Percentiles rank a stretch among this genome's conserved stretches.
Evolutionary conservation across 176 grass and related monocot genomes (phyloP).

Genomic region (Oryza nivara): DNA sequence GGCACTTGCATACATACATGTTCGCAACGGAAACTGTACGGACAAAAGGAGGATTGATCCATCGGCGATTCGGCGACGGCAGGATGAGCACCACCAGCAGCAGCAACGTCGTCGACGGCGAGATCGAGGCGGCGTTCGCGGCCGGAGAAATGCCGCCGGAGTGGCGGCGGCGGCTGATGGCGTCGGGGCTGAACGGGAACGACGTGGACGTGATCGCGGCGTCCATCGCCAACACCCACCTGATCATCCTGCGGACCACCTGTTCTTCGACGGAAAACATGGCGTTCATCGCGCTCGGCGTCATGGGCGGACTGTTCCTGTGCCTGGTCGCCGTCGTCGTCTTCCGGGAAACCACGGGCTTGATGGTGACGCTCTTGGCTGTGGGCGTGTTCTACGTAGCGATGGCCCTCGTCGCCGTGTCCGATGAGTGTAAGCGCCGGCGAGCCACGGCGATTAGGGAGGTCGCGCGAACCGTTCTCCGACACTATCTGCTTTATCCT

Average conservation of each 20-base stretch:
- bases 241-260: not conserved
- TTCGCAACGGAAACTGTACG: no score
- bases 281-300: no score
- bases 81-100: no score
- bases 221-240: not conserved
- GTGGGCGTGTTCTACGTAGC: not conserved
- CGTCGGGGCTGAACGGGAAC: not conserved
- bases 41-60: no score
- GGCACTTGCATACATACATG: no score
- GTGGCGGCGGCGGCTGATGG: not conserved
- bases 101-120: no score
- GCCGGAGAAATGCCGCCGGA: not conserved
- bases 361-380: not conserved
- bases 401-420: no score
- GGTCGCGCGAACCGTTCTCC: no score
- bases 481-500: no score
- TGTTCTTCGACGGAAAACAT: not conserved
- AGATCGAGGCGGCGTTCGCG: not conserved
- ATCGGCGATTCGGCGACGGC: no score
- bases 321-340: not conserved
- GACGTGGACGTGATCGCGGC: not conserved
- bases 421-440: no score
- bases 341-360: not conserved
- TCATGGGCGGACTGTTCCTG: not conserved
- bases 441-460: no score